phyloP scores from a whole-genome alignment of 176 grass and related monocot genomes.

The Sorghum bicolor region DNA sequence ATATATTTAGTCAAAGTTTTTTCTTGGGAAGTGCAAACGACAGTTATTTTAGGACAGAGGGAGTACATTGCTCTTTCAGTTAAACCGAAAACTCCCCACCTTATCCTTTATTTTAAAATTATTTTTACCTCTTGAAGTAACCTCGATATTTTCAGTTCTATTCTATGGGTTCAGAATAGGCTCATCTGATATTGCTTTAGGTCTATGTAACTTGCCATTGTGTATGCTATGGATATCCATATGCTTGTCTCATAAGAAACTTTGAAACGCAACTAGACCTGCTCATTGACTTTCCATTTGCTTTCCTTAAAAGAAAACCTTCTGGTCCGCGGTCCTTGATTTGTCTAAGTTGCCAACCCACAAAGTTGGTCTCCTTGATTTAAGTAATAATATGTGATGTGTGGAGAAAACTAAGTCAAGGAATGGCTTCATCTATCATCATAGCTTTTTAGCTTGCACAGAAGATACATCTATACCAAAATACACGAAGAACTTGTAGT shows the following conservation, averaged over 20 bases:
- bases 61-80: not conserved
- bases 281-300: not conserved
- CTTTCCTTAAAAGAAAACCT: not conserved
- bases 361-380: not conserved
- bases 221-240: not conserved
- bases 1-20: too few relatives aligned
- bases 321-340: not conserved
- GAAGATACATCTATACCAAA: not conserved
- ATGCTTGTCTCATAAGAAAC: not conserved
- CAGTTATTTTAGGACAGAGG: too few relatives aligned
- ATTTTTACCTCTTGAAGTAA: constrained; percentile 6
- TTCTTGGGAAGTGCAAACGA: too few relatives aligned
- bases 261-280: not conserved
- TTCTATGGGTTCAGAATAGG: not conserved
- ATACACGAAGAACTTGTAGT: not conserved
- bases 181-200: constrained; percentile 5
- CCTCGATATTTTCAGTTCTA: not conserved
- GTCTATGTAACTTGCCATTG: constrained; percentile 15
- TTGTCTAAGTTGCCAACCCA: not conserved
- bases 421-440: not conserved
- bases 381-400: not conserved
- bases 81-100: not conserved
- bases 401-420: not conserved
- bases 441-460: not conserved
- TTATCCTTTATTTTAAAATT: not conserved